Conservation (phyloP, 1,139 yeast species). For the Zygosaccharomyces sapae region DNA sequence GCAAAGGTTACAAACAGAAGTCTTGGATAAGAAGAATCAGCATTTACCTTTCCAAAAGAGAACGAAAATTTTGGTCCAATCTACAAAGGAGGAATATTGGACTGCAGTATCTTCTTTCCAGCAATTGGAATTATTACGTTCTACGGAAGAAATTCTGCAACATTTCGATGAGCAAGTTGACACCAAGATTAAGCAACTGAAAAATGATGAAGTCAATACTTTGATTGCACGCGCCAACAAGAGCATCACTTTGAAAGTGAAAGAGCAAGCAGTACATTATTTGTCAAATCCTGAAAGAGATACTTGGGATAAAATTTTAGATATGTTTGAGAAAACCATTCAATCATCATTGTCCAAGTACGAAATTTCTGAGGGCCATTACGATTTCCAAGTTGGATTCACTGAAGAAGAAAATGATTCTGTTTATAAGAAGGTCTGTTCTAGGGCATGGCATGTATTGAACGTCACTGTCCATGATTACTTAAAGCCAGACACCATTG, state of each 20-base stretch:
- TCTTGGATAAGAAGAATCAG: conserved; percentile 14
- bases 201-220: conserved; percentile 25
- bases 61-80: conserved; percentile 20
- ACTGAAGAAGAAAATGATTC: conserved; percentile 41
- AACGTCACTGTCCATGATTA: conserved; percentile 56
- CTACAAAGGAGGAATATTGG: conserved; percentile 12
- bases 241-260: conserved; percentile 24
- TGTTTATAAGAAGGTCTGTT: conserved; percentile 45
- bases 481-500: conserved; percentile 54
- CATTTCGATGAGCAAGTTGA: conserved; percentile 13
- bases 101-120: conserved; percentile 15
- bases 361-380: conserved; percentile 28
- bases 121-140: conserved; percentile 16
- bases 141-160: conserved; percentile 16
- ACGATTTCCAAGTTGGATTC: conserved; percentile 67
- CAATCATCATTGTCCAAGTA: conserved; percentile 36
- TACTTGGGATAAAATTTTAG: conserved; percentile 35
- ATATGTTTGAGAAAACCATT: conserved; percentile 45
- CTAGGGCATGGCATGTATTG: conserved; percentile 62
- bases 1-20: conserved; percentile 14
- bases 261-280: conserved; percentile 28
- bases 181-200: conserved; percentile 18
- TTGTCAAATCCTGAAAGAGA: conserved; percentile 29
- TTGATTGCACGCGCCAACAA: conserved; percentile 24
- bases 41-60: conserved; percentile 26